Evolutionary conservation across 768 basidiomycete genomes (phyloP).

Genomic region (Leucogyrophana mollusca): DNA sequence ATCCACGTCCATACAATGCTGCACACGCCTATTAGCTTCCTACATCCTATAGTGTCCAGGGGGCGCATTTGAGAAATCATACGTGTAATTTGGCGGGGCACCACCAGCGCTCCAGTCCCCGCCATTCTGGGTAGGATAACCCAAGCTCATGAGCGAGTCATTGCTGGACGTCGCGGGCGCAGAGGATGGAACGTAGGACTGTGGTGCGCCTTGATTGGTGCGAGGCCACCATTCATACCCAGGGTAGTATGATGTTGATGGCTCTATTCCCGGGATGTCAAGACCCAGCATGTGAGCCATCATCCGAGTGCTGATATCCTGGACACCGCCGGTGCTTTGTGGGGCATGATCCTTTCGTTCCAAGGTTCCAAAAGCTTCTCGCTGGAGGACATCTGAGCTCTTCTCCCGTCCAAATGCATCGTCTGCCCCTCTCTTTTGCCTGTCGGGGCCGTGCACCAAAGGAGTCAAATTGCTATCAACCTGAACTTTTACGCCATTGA

Average conservation of each 20-base stretch:
- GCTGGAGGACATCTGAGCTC: conserved; percentile 41
- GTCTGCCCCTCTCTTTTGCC: conserved; percentile 58
- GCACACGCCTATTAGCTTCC: background rate
- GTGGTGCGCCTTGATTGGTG: conserved; percentile 9
- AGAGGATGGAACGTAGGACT: conserved; percentile 14
- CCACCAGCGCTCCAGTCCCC: conserved; percentile 19
- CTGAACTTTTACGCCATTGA: conserved; percentile 65
- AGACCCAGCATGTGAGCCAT: conserved; percentile 75
- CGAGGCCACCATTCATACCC: conserved; percentile 72
- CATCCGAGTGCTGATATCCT: conserved; percentile 61
- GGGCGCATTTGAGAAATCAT: conserved; percentile 17
- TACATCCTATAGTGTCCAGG: conserved; percentile 21
- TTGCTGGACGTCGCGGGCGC: conserved; percentile 2
- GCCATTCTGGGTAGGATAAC: conserved; percentile 17
- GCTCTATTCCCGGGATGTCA: conserved; percentile 57
- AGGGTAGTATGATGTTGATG: conserved; percentile 50
- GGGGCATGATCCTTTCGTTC: conserved; percentile 20
- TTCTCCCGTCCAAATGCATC: conserved; percentile 64
- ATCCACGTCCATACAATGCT: background rate
- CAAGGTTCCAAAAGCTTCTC: conserved; percentile 34
- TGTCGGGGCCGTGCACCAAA: conserved; percentile 37
- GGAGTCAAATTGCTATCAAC: conserved; percentile 38
- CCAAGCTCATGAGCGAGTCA: conserved; percentile 10
- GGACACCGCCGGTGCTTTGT: conserved; percentile 40
- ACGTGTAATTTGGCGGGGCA: conserved; percentile 14